Conservation (phyloP, 1,139 yeast species). For the Zygosaccharomyces sapae region DNA sequence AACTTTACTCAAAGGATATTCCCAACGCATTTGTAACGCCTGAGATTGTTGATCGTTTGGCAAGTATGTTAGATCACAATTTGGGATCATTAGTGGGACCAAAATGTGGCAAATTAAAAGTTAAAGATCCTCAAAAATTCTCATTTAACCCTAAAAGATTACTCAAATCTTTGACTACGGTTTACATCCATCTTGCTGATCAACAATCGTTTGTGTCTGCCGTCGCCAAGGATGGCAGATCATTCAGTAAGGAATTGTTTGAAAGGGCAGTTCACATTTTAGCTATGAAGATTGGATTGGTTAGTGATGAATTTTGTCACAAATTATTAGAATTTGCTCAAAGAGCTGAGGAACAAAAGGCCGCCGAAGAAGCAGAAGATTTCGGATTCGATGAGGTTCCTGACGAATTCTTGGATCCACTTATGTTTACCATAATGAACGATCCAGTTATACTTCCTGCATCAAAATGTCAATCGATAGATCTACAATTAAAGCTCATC, state of each 20-base stretch:
- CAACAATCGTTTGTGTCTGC: conserved; percentile 69
- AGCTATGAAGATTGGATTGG: conserved; percentile 47
- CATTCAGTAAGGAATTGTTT: conserved; percentile 66
- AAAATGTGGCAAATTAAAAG: conserved; percentile 83
- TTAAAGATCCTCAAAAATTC: conserved; percentile 76
- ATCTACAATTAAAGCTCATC: conserved; percentile 87
- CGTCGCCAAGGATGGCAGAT: conserved; percentile 85
- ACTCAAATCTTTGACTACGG: conserved; percentile 64
- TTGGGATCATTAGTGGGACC: conserved; percentile 91
- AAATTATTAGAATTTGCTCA: conserved; percentile 55
- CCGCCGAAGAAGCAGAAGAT: conserved; percentile 74
- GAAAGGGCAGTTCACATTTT: conserved; percentile 67
- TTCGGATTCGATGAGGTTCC: conserved; percentile 92
- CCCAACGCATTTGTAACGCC: conserved; percentile 83
- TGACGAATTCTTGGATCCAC: conserved; percentile 92
- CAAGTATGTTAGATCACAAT: conserved; percentile 93
- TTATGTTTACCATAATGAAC: conserved; percentile 91
- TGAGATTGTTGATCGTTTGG: conserved; percentile 88
- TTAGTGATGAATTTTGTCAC: conserved; percentile 51
- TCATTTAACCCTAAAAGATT: conserved; percentile 76
- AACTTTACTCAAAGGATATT: conserved; percentile 77
- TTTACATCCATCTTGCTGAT: conserved; percentile 65
- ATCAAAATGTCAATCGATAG: conserved; percentile 79
- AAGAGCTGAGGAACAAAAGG: conserved; percentile 56
- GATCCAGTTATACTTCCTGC: conserved; percentile 92